Evolutionary conservation across 2,329 filamentous ascomycete genomes (phyloP), one percentile per base, ranked within the genome.

Genomic region (Tolypocladium pustulatum): DNA sequence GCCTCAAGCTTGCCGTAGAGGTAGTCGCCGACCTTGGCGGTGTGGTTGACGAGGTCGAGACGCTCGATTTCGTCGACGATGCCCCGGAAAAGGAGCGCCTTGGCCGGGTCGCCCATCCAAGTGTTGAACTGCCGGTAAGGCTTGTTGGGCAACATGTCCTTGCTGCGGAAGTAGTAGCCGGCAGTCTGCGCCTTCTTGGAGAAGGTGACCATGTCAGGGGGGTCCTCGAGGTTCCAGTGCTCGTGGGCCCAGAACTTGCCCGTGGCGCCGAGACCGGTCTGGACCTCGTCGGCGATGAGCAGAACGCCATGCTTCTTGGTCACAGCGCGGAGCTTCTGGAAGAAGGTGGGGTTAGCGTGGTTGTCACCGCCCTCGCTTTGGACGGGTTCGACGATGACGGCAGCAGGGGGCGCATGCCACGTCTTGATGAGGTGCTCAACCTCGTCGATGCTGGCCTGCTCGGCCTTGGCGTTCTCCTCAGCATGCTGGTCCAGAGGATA

Each of bases 231-330:
- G 72, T 89, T 82, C 91, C 91, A 96, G 85, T 96, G 92, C 68
- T 96, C 91, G 78, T 96, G 92, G 10, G 92, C 91, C 91, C 91
- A 96, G 85, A 96, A 96, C 73, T 90, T 91, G 67, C 91, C 91
- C 0, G 91, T 96, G 43, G 92, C 91, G 66, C 92, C 92, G 32
- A 96, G 87, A 71, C 91, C 92, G 8, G 91, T 96, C 77, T 96
- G 91, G 13, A 96, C 91, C 76, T 96, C 91, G 72, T 96, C 91
- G 63, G 95, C 91, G 69, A 96, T 96, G 73, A 96, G 79, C 59
- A 95, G 84, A 36, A 96, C 83, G 65, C 86, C 81, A 76, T 91
- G 84, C 73, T 86, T 87, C 71, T 84, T 82, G 43, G 91, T 96
- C 61, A 96, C 74, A 51, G 85, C 87, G 61, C 91, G 89, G 56